Conservation (phyloP, 495 filamentous ascomycete species). For the Endocarpon pusillum region DNA sequence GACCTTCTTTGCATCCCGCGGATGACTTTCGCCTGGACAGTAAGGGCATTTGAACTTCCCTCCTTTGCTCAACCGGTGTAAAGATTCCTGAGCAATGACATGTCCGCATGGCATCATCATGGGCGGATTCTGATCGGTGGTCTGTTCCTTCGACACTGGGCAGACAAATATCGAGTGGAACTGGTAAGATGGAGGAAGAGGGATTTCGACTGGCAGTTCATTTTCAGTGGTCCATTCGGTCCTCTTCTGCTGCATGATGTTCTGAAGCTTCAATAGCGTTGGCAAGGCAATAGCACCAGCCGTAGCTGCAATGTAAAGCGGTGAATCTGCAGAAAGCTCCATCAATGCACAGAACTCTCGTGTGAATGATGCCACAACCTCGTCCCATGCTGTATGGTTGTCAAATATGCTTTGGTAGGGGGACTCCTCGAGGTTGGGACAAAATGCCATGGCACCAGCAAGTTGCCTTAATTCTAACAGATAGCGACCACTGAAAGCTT, state of each 20-base stretch:
- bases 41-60: slow-evolving; percentile 87
- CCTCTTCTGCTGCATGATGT: slow-evolving; percentile 66
- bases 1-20: slow-evolving; percentile 61
- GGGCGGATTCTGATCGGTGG: slow-evolving; percentile 80
- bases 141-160: slow-evolving; percentile 89
- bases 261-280: slow-evolving; percentile 62
- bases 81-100: slow-evolving; percentile 71
- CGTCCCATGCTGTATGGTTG: slow-evolving; percentile 55
- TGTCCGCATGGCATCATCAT: slow-evolving; percentile 98
- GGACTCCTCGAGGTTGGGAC: slow-evolving; percentile 44
- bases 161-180: slow-evolving; percentile 98
- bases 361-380: slow-evolving; percentile 70
- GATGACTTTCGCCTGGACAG: slow-evolving; percentile 68
- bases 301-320: slow-evolving; percentile 78
- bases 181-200: slow-evolving; percentile 67
- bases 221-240: slow-evolving; percentile 88
- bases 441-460: slow-evolving; percentile 57
- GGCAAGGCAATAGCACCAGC: slow-evolving; percentile 85
- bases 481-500: slow-evolving; percentile 51
- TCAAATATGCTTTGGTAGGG: slow-evolving; percentile 68
- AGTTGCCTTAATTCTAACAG: slow-evolving; percentile 60
- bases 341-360: slow-evolving; percentile 89
- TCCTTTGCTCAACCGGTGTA: slow-evolving; percentile 62
- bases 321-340: slow-evolving; percentile 71
- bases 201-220: slow-evolving; percentile 85